Evolutionary conservation across 306 rosid species (phyloP).

Genomic region (Senna tora): DNA sequence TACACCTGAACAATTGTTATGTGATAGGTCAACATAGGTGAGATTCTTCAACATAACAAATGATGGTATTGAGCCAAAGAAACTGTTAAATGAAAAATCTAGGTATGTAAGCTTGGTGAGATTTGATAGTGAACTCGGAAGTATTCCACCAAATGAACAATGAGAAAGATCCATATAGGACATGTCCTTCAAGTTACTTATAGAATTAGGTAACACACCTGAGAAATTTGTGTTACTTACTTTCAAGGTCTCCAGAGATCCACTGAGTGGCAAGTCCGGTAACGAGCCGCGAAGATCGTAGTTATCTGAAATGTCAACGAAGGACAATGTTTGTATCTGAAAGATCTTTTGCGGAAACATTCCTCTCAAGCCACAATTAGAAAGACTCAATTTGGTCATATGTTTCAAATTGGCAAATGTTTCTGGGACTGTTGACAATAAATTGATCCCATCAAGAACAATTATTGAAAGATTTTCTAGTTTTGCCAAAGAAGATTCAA

Average conservation of each 20-base stretch:
- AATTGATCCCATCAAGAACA: background rate
- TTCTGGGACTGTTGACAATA: conserved; percentile 27
- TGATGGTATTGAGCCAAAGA: background rate
- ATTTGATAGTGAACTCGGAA: conserved; percentile 32
- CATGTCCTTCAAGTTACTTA: conserved; percentile 9
- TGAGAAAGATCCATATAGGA: conserved; percentile 18
- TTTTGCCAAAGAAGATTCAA: background rate
- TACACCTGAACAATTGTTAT: no score
- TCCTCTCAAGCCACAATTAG: background rate
- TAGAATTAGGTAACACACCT: conserved; percentile 32
- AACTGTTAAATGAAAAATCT: background rate
- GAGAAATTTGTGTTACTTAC: background rate
- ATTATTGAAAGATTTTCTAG: conserved; percentile 1
- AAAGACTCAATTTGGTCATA: background rate
- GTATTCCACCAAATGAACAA: conserved; percentile 17
- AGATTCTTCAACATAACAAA: no score
- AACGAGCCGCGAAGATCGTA: background rate
- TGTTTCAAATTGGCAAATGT: conserved; percentile 26
- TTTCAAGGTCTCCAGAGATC: background rate
- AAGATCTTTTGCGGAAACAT: conserved; percentile 33
- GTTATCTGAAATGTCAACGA: conserved; percentile 23
- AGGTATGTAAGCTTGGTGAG: conserved; percentile 30
- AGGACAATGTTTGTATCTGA: conserved; percentile 23
- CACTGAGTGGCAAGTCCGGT: conserved; percentile 35
- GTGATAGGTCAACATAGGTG: no score